Evolutionary conservation across 1,284 basidiomycete species (phyloP).

Genomic region (Ganoderma leucocontextum): DNA sequence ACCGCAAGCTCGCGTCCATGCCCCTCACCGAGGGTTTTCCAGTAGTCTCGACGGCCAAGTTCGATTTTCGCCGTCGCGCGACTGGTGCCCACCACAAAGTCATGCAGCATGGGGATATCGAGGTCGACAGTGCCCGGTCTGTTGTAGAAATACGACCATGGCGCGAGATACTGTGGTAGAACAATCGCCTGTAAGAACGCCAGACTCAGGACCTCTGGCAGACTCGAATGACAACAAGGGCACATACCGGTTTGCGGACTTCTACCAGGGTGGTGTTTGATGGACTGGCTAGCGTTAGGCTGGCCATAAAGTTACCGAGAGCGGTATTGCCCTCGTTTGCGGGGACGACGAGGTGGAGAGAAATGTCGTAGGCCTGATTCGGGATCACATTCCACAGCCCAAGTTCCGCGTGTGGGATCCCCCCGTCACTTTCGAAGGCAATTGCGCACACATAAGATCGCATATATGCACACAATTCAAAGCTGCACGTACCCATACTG

Average conservation of each 20-base stretch:
- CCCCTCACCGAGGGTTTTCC: conserved; percentile 71
- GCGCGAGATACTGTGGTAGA: conserved; percentile 50
- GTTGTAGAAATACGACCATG: conserved; percentile 48
- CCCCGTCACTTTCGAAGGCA: conserved; percentile 58
- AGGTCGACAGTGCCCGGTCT: conserved; percentile 53
- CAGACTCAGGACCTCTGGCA: conserved; percentile 5
- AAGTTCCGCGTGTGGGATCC: conserved; percentile 65
- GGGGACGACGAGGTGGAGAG: conserved; percentile 71
- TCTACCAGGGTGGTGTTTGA: conserved; percentile 67
- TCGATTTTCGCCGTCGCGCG: conserved; percentile 63
- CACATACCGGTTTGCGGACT: conserved; percentile 70
- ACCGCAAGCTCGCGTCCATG: conserved; percentile 77
- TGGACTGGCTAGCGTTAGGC: conserved; percentile 60
- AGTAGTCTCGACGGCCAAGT: conserved; percentile 73
- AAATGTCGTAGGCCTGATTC: conserved; percentile 75
- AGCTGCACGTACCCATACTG: conserved; percentile 73
- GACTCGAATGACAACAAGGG: background rate
- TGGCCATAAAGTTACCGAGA: conserved; percentile 84
- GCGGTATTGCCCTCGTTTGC: conserved; percentile 70
- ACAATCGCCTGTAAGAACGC: conserved; percentile 61
- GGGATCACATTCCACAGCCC: conserved; percentile 58
- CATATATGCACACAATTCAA: background rate
- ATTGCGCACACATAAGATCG: background rate
- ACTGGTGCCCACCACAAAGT: conserved; percentile 58
- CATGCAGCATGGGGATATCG: conserved; percentile 60